A percentile compares a stretch with the other conserved stretches of the same genome.
Conservation (phyloP, 257 asterid species). For the Solanum pinnatisectum region DNA sequence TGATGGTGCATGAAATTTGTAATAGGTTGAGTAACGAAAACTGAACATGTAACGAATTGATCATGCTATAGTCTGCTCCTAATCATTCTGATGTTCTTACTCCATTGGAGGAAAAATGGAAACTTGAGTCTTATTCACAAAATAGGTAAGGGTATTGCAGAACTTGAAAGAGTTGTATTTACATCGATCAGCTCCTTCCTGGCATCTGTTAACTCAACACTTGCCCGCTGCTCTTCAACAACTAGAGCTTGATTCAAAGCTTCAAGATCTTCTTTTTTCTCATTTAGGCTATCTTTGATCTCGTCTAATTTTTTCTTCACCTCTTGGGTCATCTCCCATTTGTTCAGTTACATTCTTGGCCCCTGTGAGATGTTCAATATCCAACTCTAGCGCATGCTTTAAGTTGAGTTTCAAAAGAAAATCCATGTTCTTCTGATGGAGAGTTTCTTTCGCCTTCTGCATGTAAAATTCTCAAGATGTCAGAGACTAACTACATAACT, state of each 20-base stretch:
- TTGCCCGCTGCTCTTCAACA: slow-evolving; percentile 39
- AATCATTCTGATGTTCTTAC: not conserved
- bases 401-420: too few species aligned
- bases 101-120: not conserved
- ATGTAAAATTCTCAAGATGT: slow-evolving; percentile 3
- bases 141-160: not conserved
- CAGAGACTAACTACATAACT: not conserved
- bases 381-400: too few species aligned
- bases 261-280: slow-evolving; percentile 50
- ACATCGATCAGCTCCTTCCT: slow-evolving; percentile 51
- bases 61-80: not conserved
- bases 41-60: not conserved
- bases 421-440: too few species aligned
- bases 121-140: not conserved
- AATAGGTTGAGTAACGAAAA: not conserved
- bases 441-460: too few species aligned
- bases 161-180: slow-evolving; percentile 8
- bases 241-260: slow-evolving; percentile 36
- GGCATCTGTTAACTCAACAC: slow-evolving; percentile 65
- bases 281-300: slow-evolving; percentile 41
- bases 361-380: too few species aligned
- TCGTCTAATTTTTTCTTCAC: slow-evolving; percentile 27
- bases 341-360: slow-evolving; percentile 47
- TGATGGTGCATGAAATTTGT: not conserved
- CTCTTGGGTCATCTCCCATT: slow-evolving; percentile 48